A percentile compares a stretch with the other conserved stretches of the same genome.
These are phyloP conservation scores for Monosporascus ibericus DNA, from an alignment of 2,329 filamentous ascomycete genomes.

Conservation along the genomic window DNA sequence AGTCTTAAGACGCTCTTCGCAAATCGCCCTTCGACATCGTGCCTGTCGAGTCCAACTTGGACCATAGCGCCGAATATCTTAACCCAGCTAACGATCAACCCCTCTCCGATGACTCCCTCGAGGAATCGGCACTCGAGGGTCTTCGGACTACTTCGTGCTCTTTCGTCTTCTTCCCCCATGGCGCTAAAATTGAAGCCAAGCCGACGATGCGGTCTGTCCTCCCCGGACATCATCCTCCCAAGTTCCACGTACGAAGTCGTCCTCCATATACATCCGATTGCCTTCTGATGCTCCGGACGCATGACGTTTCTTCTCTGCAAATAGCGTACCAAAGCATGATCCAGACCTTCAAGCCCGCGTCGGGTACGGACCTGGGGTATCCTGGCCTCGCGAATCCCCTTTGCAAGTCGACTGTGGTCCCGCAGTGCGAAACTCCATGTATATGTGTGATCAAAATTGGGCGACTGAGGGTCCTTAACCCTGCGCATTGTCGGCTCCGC, in stretches of 20 bases:
- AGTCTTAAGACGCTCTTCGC: not conserved
- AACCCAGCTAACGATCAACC: conserved; percentile 28
- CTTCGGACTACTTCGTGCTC: conserved; percentile 25
- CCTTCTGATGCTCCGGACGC: conserved; percentile 9
- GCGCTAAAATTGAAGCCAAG: conserved; percentile 36
- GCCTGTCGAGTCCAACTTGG: conserved; percentile 16
- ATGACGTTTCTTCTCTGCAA: not conserved
- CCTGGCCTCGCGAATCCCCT: conserved; percentile 1
- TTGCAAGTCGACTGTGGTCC: conserved; percentile 26
- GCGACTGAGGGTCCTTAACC: conserved; percentile 30
- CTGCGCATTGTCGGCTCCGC: conserved; percentile 29
- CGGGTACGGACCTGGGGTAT: not conserved
- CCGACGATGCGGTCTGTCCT: conserved; percentile 25
- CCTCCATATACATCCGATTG: conserved; percentile 25
- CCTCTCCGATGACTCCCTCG: conserved; percentile 26
- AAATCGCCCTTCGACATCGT: not conserved
- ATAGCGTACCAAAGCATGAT: not conserved
- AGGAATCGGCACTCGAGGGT: conserved; percentile 35
- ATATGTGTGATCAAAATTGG: conserved; percentile 30
- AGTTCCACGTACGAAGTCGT: conserved; percentile 22
- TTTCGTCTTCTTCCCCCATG: conserved; percentile 30
- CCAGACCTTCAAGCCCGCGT: conserved; percentile 3
- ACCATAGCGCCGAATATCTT: conserved; percentile 26
- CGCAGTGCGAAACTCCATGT: conserved; percentile 32
- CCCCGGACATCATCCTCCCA: conserved; percentile 30